phyloP scores from a whole-genome alignment of 2,329 filamentous ascomycete genomes.

The Hypoxylon sp. region DNA sequence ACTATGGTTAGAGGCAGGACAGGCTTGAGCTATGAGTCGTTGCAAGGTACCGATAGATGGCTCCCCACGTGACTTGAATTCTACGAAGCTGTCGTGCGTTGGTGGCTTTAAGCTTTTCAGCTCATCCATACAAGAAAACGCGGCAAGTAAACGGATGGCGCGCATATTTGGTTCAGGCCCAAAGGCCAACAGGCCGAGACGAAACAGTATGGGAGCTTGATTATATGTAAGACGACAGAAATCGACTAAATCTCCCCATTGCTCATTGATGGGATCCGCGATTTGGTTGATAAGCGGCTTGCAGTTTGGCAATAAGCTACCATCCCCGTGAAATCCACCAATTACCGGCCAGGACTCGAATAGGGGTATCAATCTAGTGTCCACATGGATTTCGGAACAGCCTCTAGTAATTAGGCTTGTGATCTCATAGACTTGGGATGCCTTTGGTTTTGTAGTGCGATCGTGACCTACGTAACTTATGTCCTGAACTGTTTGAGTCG shows the following conservation, averaged over 20 bases:
- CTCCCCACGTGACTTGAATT: constrained; percentile 41
- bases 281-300: constrained; percentile 49
- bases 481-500: constrained; percentile 25
- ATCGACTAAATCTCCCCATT: constrained; percentile 52
- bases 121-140: constrained; percentile 31
- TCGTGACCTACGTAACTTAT: constrained; percentile 46
- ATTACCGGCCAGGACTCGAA: constrained; percentile 52
- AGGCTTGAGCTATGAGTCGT: constrained; percentile 29
- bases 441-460: constrained; percentile 19
- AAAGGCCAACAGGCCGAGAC: constrained; percentile 52
- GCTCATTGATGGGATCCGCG: constrained; percentile 49
- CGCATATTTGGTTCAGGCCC: constrained; percentile 47
- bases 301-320: not conserved
- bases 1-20: constrained; percentile 15
- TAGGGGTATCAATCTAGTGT: constrained; percentile 17
- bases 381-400: constrained; percentile 31
- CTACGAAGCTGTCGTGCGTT: constrained; percentile 28
- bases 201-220: constrained; percentile 46
- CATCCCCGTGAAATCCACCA: constrained; percentile 50
- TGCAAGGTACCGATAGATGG: constrained; percentile 38
- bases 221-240: constrained; percentile 45
- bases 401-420: constrained; percentile 36
- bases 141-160: constrained; percentile 41
- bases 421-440: constrained; percentile 41
- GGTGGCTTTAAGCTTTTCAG: constrained; percentile 41